Evolutionary conservation across 495 filamentous ascomycete genomes (phyloP), one percentile per base, ranked within the genome.

Genomic region (Annulohypoxylon nitens): DNA sequence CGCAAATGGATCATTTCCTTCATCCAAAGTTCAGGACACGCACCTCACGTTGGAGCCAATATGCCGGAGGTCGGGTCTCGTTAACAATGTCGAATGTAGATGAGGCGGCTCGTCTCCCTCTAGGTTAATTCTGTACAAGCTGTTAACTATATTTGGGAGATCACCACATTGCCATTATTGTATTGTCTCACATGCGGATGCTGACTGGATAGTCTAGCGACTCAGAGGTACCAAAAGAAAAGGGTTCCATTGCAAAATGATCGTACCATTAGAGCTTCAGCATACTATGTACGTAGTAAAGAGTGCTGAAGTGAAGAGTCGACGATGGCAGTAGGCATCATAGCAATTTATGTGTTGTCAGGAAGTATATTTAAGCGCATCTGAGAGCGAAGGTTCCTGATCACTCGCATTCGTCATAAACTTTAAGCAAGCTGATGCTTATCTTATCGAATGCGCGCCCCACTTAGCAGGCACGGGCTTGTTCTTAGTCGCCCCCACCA

Each of bases 161-260:
- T 50, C 34, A 47, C 30, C 61, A 11, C 18, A 65, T 54, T 16
- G 67, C 39, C 60, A 81, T 85, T 5, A 20, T 47, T 47, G 43
- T 43, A 48, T 43, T 36, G 18, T 14, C 72, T 75, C 80, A 93
- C 94, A 98, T 93, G 82, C 93, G 93, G 66, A 98, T 89, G 81
- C 89, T 90, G 61, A 98, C 88, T 14, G 91, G 88, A 68, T 93
- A 88, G 74, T 93, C 85, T 64, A 98, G 86, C 77, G 88, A 86
- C 47, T 92, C 90, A 51, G 96, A 97, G 73, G 89, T 91, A 53
- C 93, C 94, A 84, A 98, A 98, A 0, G 93, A 95, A 80, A 97
- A 98, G 50, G 94, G 90, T 77, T 99, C 96, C 94, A 98, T 97
- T 59, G 37, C 71, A 63, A 39, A 45, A 30, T 41, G 0, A 39